These are phyloP conservation scores for Lepiota brunneoincarnata DNA, from an alignment of 768 basidiomycete species.

Conservation along the genomic window DNA sequence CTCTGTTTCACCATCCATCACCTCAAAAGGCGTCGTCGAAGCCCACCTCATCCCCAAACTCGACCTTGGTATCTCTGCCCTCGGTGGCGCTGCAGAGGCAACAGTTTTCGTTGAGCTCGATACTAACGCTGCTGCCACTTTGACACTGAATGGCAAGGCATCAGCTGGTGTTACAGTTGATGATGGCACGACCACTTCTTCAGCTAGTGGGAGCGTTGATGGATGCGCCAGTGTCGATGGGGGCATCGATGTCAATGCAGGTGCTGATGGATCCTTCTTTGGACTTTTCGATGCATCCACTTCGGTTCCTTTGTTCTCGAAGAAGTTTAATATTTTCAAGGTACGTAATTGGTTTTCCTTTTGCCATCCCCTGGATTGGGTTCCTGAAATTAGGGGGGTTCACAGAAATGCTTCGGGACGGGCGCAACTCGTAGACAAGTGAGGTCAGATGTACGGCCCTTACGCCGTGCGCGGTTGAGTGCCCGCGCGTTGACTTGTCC, in stretches of 20 bases:
- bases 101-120: conserved; percentile 41
- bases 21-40: conserved; percentile 35
- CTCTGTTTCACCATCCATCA: conserved; percentile 35
- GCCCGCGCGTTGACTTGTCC: not conserved
- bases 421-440: not conserved
- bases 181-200: not conserved
- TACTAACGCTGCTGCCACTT: conserved; percentile 26
- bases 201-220: not conserved
- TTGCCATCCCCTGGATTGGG: no score
- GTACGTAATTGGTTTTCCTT: not conserved
- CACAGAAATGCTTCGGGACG: not conserved
- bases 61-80: conserved; percentile 40
- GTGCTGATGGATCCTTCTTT: conserved; percentile 7
- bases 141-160: conserved; percentile 22
- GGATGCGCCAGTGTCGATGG: conserved; percentile 7
- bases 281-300: conserved; percentile 1
- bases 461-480: not conserved
- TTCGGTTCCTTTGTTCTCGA: not conserved
- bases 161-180: conserved; percentile 4
- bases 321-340: conserved; percentile 5
- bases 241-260: conserved; percentile 6
- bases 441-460: not conserved
- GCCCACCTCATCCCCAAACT: conserved; percentile 49
- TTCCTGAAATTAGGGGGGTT: no score
- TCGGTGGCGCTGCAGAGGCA: conserved; percentile 32